Base-by-base conservation (phyloP, 73 alveolate genomes). In the Paramecium octaurelia region DNA sequence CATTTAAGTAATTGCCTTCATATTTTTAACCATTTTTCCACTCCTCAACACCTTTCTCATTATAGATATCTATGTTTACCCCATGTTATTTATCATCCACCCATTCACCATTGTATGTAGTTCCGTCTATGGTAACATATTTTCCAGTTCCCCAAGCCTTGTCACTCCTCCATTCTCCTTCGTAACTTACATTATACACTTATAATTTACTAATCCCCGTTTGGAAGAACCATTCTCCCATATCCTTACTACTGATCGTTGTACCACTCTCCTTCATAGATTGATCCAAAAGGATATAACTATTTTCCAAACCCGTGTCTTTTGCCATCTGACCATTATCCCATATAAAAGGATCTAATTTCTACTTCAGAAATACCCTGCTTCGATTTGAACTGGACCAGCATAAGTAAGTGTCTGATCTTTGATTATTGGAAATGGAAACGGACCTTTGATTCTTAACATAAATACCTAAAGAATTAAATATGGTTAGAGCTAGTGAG, bases 1-100 rank as follows among this genome's bases (percentile, higher is more conserved):
- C 91, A 24, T 31, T 27, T 44, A 24, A 44, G 44, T 44, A 80
- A 24, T 44, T 24, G 31, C 98, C 98, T 76, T 93, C 96, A 80
- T 93, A 95, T 38, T 68, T 60, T 71, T 94, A 92, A 3, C 97
- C 97, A 93, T 95, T 94, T 36, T 92, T 96, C 97, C 97, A 96
- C 11, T 86, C 92, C 75, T 95, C 97, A 44, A 85, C 92, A 57
- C 98, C 99, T 12, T 93, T 38, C 76, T 40, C 54, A 75, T 38
- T 38, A 38, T 40, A 38, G 21, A 44, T 75, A 75, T 35, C n/a
- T 18, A 4, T 18, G 18, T 35, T 14, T 38, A 35, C 58, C 38
- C 88, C 88, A 38, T 75, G 88, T 36, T 75, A 75, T 75, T 75
- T 75, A 42, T 75, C 88, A 29, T 75, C 88, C 4, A 38, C 20